Base-by-base conservation (phyloP, 306 rosid genomes). In the Vigna angularis region DNA sequence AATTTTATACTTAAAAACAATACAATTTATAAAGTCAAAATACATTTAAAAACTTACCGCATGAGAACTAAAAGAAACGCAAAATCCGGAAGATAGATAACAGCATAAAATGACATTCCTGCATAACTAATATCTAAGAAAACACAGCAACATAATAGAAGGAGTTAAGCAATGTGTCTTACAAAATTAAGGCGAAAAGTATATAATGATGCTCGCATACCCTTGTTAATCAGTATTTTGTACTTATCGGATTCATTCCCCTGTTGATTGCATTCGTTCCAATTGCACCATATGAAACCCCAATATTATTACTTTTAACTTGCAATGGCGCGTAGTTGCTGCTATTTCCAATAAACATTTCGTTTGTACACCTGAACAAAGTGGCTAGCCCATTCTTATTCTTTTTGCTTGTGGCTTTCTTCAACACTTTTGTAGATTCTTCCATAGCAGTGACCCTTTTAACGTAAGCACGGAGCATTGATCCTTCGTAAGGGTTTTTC, bases 381-480 rank as follows among this genome's bases (percentile, higher is more conserved):
- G 3, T 58, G 34, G 32, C 12, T 9, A 32, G 13, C 3, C 18
- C 49, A n/a, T 70, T 16, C 15, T 57, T 57, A 3, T 9, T 66
- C 30, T 18, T 30, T 24, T 55, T 26, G 16, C 3, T 16, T 2
- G 10, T 1, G n/a, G 42, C 4, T 9, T 57, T 61, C 34, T 61
- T 47, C 0, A 42, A 6, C 6, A 14, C 10, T 4, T 26, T 51
- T 4, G 36, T 1, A 10, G 22, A 44, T 47, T 18, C 48, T 22
- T 67, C 47, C 16, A 28, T 0, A 22, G 22, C 63, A 15, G 38
- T 42, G 49, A 88, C 30, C 17, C 47, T 24, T 61, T 68, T 77
- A 63, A 88, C 83, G 73, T 90, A 92, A n/a, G 72, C 71, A 22
- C 82, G 82, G 14, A 92, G 74, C 28, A 75, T 16, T 0, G 87